phyloP scores from a whole-genome alignment of 1,139 yeast genomes.

The Yamadazyma sp. region DNA sequence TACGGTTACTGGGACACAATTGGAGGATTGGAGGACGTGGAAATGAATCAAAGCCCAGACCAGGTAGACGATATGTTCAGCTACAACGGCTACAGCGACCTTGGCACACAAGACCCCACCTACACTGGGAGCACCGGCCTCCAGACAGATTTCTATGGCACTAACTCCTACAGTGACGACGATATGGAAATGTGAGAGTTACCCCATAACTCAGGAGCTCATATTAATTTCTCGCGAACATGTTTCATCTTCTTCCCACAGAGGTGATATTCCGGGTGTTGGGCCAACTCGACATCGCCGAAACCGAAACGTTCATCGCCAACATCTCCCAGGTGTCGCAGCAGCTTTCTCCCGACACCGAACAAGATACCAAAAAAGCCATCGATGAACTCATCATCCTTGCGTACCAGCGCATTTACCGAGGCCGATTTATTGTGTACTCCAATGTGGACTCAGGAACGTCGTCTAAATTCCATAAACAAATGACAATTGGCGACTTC shows the following conservation, averaged over 20 bases:
- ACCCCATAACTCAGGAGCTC: too few species aligned
- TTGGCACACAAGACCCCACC: too few species aligned
- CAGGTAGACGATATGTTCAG: too few species aligned
- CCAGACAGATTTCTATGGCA: too few species aligned
- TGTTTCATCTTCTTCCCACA: constrained; percentile 19
- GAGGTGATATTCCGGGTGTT: constrained; percentile 28
- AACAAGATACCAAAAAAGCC: constrained; percentile 5
- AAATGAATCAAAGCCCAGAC: too few species aligned
- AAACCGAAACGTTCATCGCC: constrained; percentile 20
- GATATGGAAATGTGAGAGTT: too few species aligned
- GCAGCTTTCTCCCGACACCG: background rate
- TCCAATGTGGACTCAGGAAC: constrained; percentile 10
- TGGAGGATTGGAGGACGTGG: constrained; percentile 27
- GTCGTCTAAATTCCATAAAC: constrained; percentile 14
- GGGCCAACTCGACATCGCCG: constrained; percentile 20
- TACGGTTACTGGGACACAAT: constrained; percentile 41
- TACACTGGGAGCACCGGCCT: too few species aligned
- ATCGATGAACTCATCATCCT: constrained; percentile 19
- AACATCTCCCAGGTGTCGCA: constrained; percentile 6
- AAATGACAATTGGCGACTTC: constrained; percentile 18
- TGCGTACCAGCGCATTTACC: constrained; percentile 23
- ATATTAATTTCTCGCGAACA: constrained; percentile 3
- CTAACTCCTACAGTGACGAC: too few species aligned
- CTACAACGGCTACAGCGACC: background rate
- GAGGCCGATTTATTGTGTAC: constrained; percentile 21